phyloP scores from a whole-genome alignment of 2,329 filamentous ascomycete species.

The Emydomyces testavorans region DNA sequence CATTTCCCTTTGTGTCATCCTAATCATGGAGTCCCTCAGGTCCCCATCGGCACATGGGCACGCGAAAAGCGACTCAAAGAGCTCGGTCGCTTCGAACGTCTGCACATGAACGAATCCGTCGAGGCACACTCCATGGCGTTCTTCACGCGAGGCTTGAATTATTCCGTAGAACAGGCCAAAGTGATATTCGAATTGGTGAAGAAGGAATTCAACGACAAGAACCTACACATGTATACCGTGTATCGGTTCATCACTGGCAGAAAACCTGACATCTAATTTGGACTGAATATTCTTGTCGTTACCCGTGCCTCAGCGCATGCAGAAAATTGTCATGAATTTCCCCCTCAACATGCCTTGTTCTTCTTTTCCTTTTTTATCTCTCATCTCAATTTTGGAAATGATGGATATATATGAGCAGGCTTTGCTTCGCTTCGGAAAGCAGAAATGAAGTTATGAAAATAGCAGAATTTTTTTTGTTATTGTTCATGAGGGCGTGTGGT shows the following conservation, averaged over 20 bases:
- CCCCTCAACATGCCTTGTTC: too few relatives aligned
- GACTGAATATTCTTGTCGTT: background rate
- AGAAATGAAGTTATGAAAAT: background rate
- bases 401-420: too few relatives aligned
- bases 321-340: too few relatives aligned
- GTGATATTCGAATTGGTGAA: conserved; percentile 10
- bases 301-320: too few relatives aligned
- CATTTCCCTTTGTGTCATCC: conserved; percentile 16
- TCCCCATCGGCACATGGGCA: conserved; percentile 17
- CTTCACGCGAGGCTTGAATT: conserved; percentile 27
- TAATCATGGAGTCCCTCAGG: background rate
- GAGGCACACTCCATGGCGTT: conserved; percentile 20
- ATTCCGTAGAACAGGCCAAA: conserved; percentile 21
- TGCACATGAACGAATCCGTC: conserved; percentile 21
- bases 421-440: too few relatives aligned
- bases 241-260: conserved; percentile 9
- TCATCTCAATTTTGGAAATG: too few relatives aligned
- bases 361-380: too few relatives aligned
- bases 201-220: conserved; percentile 12
- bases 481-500: too few relatives aligned
- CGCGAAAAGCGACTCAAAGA: conserved; percentile 15
- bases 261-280: background rate
- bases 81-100: conserved; percentile 16
- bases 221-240: conserved; percentile 10
- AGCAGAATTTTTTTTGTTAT: too few relatives aligned